phyloP scores from a whole-genome alignment of 768 basidiomycete genomes.

The Termitomyces sp. region DNA sequence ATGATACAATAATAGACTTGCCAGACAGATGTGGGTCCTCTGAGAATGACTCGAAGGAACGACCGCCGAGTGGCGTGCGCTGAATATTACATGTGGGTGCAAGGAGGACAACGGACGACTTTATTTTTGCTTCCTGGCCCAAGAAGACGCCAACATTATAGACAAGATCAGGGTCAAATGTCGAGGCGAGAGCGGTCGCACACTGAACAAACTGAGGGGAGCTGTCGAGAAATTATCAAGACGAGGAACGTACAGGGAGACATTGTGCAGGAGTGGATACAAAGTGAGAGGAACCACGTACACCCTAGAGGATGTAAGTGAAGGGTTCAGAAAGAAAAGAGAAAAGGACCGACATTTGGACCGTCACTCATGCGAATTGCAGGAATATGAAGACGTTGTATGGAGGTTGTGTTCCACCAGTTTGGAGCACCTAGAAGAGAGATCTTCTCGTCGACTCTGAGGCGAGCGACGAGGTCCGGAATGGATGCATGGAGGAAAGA shows the following conservation, averaged over 20 bases:
- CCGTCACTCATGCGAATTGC: conserved; percentile 71
- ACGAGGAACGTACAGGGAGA: conserved; percentile 44
- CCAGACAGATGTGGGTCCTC: conserved; percentile 70
- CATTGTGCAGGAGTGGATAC: conserved; percentile 63
- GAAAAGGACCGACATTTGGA: conserved; percentile 43
- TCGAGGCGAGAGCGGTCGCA: conserved; percentile 66
- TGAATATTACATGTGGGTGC: conserved; percentile 79
- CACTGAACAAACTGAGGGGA: conserved; percentile 29
- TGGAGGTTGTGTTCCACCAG: conserved; percentile 66
- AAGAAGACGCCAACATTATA: conserved; percentile 54
- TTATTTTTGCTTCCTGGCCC: conserved; percentile 62
- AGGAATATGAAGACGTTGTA: conserved; percentile 59
- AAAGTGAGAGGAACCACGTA: conserved; percentile 65
- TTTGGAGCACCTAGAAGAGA: conserved; percentile 59
- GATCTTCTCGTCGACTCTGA: conserved; percentile 63
- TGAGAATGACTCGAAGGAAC: conserved; percentile 69
- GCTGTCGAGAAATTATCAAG: neutral
- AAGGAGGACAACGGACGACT: conserved; percentile 59
- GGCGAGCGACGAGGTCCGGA: conserved; percentile 45
- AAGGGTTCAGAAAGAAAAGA: neutral
- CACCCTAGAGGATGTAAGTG: conserved; percentile 39
- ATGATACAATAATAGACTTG: conserved; percentile 18
- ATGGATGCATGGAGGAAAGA: conserved; percentile 54
- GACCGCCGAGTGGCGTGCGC: conserved; percentile 56
- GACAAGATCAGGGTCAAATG: conserved; percentile 62